Evolutionary conservation across 2,329 filamentous ascomycete genomes (phyloP).

Genomic region (Aquanectria penicillioides): DNA sequence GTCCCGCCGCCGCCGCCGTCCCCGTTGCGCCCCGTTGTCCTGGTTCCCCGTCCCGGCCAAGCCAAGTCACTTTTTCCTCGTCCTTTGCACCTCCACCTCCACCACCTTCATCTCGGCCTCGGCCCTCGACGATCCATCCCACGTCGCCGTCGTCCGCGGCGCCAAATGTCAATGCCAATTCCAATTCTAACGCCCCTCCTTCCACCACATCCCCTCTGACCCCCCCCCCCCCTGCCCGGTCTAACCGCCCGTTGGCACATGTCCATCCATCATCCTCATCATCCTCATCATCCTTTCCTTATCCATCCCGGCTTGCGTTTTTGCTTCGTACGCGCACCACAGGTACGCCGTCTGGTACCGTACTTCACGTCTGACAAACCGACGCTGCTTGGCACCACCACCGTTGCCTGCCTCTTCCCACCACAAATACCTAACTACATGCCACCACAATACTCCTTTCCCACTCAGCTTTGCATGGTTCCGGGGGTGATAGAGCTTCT

Average conservation of each 20-base stretch:
- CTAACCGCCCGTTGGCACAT: slow-evolving; percentile 20
- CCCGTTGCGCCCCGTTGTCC: slow-evolving; percentile 36
- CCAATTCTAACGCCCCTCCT: slow-evolving; percentile 20
- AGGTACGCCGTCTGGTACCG: background rate
- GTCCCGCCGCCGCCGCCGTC: slow-evolving; percentile 38
- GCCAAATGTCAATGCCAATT: slow-evolving; percentile 14
- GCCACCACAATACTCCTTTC: background rate
- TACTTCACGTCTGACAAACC: slow-evolving; percentile 8
- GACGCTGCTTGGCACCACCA: slow-evolving; percentile 1
- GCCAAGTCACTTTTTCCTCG: slow-evolving; percentile 24
- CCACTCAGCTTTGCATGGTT: slow-evolving; percentile 2
- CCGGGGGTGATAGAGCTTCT: no score
- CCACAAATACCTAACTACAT: no score
- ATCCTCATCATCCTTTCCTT: slow-evolving; percentile 14
- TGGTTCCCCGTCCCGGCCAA: slow-evolving; percentile 39
- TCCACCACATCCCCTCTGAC: slow-evolving; percentile 17
- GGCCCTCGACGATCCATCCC: slow-evolving; percentile 14
- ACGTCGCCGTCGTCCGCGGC: slow-evolving; percentile 7
- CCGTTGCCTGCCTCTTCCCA: background rate
- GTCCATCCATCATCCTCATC: slow-evolving; percentile 14
- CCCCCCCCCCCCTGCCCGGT: slow-evolving; percentile 16
- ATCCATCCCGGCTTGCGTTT: slow-evolving; percentile 8
- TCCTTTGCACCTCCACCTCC: background rate
- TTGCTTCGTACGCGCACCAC: background rate
- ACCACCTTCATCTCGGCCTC: slow-evolving; percentile 18